Conservation (phyloP, 441 rosid genomes). For the Rhodomyrtus psidioides region DNA sequence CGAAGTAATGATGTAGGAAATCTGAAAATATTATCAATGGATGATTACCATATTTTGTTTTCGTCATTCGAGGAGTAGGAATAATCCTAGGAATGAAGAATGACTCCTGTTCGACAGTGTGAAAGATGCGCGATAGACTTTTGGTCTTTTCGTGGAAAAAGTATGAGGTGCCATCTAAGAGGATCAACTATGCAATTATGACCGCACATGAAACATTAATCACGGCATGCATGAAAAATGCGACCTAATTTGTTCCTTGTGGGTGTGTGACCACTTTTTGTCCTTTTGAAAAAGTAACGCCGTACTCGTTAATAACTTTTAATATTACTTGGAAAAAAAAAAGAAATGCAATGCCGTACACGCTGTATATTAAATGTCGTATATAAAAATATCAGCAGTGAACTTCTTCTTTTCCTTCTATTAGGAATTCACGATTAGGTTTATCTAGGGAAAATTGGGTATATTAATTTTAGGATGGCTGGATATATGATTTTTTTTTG, state of each 20-base stretch:
- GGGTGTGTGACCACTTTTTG: too few relatives aligned
- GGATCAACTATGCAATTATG: background rate
- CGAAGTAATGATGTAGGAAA: background rate
- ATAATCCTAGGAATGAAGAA: background rate
- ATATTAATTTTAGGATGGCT: too few relatives aligned
- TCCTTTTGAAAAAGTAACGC: too few relatives aligned
- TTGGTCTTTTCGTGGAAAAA: background rate
- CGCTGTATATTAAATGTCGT: too few relatives aligned
- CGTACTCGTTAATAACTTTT: too few relatives aligned
- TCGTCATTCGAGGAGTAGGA: background rate
- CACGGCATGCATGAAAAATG: rapidly evolving
- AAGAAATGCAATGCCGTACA: too few relatives aligned
- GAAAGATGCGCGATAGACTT: background rate
- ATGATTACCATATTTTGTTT: background rate
- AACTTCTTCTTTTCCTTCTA: too few relatives aligned
- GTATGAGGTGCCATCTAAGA: background rate
- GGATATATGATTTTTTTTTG: too few relatives aligned
- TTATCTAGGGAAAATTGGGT: too few relatives aligned
- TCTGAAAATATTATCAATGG: background rate
- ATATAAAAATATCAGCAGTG: too few relatives aligned
- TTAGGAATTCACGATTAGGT: too few relatives aligned
- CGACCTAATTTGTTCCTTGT: background rate
- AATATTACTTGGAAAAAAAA: too few relatives aligned
- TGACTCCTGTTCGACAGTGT: background rate
- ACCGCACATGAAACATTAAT: rapidly evolving